Base-by-base conservation (phyloP, 2,329 filamentous ascomycete species). In the Penicillium paneum region DNA sequence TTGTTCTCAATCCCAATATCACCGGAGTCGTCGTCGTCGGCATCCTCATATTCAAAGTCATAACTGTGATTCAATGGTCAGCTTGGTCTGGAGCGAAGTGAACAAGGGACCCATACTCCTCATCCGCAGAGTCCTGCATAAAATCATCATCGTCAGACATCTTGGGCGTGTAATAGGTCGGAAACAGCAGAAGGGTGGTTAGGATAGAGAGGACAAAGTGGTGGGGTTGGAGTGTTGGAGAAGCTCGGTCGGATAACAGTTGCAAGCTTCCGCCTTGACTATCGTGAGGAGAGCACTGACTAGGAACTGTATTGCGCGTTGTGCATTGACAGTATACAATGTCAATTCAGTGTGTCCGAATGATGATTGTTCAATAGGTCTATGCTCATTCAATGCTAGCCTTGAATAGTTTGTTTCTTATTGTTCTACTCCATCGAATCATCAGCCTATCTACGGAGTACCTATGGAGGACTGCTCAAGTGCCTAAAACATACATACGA, bases 1-100 rank as follows among this genome's bases (percentile, higher is more conserved):
- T 96, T 97, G 80, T 99, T 99, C 74, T 99, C 94, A 72, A 97
- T 95, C 64, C 93, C 91, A 66, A 97, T 89, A 71, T 97, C 91
- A 54, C 87, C 91, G 31, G 83, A 85, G 54, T 96, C 88, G 40
- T 95, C 90, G 45, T 94, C 91, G 53, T 96, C 91, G 62, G 91
- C 91, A 65, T 91, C 94, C 71, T 97, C 93, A 75, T 97, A 97
- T 70, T 97, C 93, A 72, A 97, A 97, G 76, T 97, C 94, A 71
- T 97, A 91, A 67, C 88, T 90, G 54, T 34, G 28, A 26, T 49
- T 31, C 35, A 52, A 35, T 38, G 43, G 71, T 71, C 55, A 73
- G 65, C 62, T 56, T 26, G 15, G 49, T 38, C 48, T 40, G 19
- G 17, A 53, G 5, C 17, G 28, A 15, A 39, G 51, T 24, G 17